Evolutionary conservation across 2,329 filamentous ascomycete genomes (phyloP).

Genomic region (Lachnellula hyalina): DNA sequence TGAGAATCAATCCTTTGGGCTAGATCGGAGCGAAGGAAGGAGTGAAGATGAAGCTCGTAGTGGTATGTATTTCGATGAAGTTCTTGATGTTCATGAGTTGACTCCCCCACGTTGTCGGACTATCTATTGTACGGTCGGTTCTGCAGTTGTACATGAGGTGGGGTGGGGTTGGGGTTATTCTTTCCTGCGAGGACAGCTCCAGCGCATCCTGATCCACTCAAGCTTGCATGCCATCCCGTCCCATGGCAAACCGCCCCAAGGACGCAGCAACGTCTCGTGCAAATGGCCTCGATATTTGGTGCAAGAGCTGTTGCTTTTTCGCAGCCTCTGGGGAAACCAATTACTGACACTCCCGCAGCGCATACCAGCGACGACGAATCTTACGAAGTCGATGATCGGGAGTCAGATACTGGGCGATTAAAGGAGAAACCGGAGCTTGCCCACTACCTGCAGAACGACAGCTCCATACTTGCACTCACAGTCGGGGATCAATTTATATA

Average conservation of each 20-base stretch:
- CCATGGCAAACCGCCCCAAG: not conserved
- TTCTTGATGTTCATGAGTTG: no score
- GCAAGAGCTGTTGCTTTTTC: constrained; percentile 9
- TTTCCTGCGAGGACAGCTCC: not conserved
- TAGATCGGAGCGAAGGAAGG: not conserved
- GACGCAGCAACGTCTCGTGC: constrained; percentile 1
- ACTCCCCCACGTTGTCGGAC: no score
- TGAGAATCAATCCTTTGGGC: not conserved
- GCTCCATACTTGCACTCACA: constrained; percentile 75
- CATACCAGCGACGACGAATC: constrained; percentile 22
- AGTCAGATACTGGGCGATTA: not conserved
- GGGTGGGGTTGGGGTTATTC: not conserved
- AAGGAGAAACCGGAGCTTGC: constrained; percentile 53
- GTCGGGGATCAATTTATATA: constrained; percentile 79
- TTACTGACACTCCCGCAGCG: constrained; percentile 19
- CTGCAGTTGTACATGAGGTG: not conserved
- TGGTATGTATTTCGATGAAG: not conserved
- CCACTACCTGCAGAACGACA: constrained; percentile 71
- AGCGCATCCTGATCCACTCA: not conserved
- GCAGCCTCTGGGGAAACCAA: constrained; percentile 4
- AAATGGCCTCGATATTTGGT: constrained; percentile 25
- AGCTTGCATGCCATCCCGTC: not conserved
- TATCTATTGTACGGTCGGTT: no score
- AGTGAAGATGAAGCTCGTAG: not conserved
- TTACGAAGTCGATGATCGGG: constrained; percentile 13